Conservation (phyloP, 768 basidiomycete species). For the Naganishia kalamii region DNA sequence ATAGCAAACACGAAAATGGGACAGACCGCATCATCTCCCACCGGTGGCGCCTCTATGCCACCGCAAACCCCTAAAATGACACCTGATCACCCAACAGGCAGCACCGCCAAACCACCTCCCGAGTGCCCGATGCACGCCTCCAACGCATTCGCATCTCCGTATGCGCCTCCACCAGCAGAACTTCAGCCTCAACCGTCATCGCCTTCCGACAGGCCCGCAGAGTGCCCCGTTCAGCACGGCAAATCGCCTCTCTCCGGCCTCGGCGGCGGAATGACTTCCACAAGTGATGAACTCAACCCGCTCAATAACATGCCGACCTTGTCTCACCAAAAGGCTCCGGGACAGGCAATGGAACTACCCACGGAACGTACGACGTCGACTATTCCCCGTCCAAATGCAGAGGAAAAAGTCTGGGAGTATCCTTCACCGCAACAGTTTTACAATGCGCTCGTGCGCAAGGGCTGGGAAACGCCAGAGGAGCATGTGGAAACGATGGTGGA, state of each 20-base stretch:
- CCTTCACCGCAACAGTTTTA: constrained; percentile 97
- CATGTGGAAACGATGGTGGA: constrained; percentile 93
- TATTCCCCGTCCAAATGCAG: constrained; percentile 61
- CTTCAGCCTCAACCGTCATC: constrained; percentile 12
- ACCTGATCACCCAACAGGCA: constrained; percentile 1
- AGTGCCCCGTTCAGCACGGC: constrained; percentile 49
- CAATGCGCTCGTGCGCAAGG: constrained; percentile 90
- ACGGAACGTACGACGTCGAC: constrained; percentile 70
- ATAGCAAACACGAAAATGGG: constrained; percentile 10
- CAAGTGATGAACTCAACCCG: constrained; percentile 53
- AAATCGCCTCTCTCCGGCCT: constrained; percentile 11
- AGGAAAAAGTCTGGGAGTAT: constrained; percentile 68
- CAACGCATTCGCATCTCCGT: constrained; percentile 14
- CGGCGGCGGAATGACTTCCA: background rate
- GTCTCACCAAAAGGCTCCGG: constrained; percentile 59
- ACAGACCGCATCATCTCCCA: constrained; percentile 15
- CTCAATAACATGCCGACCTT: constrained; percentile 85
- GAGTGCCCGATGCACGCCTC: constrained; percentile 28
- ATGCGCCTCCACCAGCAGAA: constrained; percentile 8
- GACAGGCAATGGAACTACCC: constrained; percentile 60
- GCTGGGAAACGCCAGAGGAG: constrained; percentile 95
- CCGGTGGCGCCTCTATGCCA: constrained; percentile 1
- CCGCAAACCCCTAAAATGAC: background rate
- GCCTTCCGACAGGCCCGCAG: constrained; percentile 30
- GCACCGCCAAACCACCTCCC: constrained; percentile 22